Evolutionary conservation across 768 basidiomycete genomes (phyloP), one percentile per base, ranked within the genome.

Genomic region (Hirschioporus abietinus): DNA sequence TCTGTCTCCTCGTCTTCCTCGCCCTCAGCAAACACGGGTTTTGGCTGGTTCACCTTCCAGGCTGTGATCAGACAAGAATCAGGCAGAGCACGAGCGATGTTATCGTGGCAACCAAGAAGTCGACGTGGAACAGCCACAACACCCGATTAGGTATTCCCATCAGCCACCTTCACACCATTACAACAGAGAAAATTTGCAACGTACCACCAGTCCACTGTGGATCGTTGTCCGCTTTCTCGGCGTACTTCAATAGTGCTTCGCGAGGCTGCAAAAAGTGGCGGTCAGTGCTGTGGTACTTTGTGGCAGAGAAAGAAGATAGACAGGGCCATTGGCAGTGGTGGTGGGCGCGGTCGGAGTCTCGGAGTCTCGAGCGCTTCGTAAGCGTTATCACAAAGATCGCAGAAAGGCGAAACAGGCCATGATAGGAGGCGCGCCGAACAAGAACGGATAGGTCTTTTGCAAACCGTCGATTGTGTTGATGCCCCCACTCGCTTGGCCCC

Each of bases 161-260:
- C 34, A 36, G 35, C 64, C 35, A 65, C 25, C 15, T 58, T 8
- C 60, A 12, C 25, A 61, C 25, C 60, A 26, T 59, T 30, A 30
- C 30, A 30, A 52, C 42, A 52, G 42, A 52, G 42, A 52, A 52
- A 52, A 52, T 52, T 52, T 52, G 42, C 57, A 64, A 81, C 91
- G 80, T 75, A 95, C 94, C 95, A 80, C 76, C 78, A 60, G 94
- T 93, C 90, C 91, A 95, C 72, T 87, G 84, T 64, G 91, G 93
- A 75, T 96, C 90, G 68, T 84, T 79, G 59, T 92, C 90, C 68
- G 89, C 88, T 66, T 78, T 75, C 20, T 89, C 79, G 35, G 97
- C 97, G 72, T 95, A 98, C 78, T 89, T 94, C 83, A 99, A 91
- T 66, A 99, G 80, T 3, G 97, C 97, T 79, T 97, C 96, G 68